A percentile compares a stretch with the other conserved stretches of the same genome.
These are phyloP conservation scores for Moricandia moricandioides DNA, from an alignment of 345 rosid genomes.

Conservation along the genomic window DNA sequence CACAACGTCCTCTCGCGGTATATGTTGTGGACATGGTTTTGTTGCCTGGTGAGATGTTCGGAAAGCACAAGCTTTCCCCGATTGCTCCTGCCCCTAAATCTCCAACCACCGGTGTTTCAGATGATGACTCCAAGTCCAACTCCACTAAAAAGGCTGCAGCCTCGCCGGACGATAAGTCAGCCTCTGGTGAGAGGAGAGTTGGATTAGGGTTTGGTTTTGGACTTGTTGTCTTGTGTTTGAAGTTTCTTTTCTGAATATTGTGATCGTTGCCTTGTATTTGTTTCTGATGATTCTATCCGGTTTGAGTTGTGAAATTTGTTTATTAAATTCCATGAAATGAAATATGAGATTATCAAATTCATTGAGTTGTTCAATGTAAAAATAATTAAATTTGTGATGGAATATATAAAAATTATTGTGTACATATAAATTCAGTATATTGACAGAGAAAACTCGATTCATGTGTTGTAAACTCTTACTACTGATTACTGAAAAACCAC, in stretches of 20 bases:
- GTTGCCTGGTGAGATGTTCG: constrained; percentile 63
- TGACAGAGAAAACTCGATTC: too few relatives aligned
- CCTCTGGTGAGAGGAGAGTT: constrained; percentile 34
- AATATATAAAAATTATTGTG: too few relatives aligned
- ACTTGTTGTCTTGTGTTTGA: constrained; percentile 53
- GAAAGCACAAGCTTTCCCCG: constrained; percentile 41
- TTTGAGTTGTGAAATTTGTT: constrained; percentile 4
- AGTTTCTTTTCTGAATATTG: constrained; percentile 39
- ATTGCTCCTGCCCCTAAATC: constrained; percentile 44
- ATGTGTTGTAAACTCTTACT: neutral
- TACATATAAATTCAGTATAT: too few relatives aligned
- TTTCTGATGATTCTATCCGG: neutral
- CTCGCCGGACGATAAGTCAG: constrained; percentile 28
- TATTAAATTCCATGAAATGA: constrained; percentile 4
- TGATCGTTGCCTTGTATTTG: neutral
- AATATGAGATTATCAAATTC: too few relatives aligned
- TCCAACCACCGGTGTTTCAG: constrained; percentile 12
- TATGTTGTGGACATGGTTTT: constrained; percentile 80
- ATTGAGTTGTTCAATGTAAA: too few relatives aligned
- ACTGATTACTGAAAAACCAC: neutral
- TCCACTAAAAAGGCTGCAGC: constrained; percentile 40
- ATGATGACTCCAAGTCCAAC: neutral
- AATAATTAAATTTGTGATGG: too few relatives aligned
- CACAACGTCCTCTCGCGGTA: constrained; percentile 58
- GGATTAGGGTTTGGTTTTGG: constrained; percentile 54